Evolutionary conservation across 352 stramenopile genomes (phyloP).

Genomic region (Phytophthora ohioensis): DNA sequence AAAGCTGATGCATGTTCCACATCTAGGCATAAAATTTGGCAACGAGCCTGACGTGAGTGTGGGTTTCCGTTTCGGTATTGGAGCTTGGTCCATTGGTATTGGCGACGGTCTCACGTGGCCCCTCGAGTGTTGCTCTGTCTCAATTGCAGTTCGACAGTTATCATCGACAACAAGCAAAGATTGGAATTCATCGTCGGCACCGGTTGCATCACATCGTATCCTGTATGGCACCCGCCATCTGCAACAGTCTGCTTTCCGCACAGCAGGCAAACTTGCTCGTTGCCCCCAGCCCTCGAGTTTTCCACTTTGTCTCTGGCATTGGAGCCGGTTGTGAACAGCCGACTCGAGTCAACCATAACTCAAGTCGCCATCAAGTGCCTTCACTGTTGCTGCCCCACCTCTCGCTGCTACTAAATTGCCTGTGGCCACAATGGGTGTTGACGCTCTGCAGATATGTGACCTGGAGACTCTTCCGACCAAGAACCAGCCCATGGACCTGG

Average conservation of each 20-base stretch:
- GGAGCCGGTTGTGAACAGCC: conserved; percentile 30
- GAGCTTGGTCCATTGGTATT: background rate
- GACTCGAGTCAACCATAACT: conserved; percentile 21
- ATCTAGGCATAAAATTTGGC: background rate
- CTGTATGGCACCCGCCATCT: conserved; percentile 7
- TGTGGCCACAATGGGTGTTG: conserved; percentile 32
- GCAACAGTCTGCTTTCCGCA: conserved; percentile 15
- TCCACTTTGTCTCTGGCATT: conserved; percentile 33
- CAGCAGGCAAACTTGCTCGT: conserved; percentile 12
- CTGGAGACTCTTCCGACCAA: conserved; percentile 11
- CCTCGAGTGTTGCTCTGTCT: conserved; percentile 14
- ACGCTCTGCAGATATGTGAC: conserved; percentile 28
- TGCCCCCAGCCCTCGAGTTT: conserved; percentile 34
- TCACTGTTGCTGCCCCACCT: background rate
- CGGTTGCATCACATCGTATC: background rate
- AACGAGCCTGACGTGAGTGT: background rate
- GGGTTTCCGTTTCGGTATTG: background rate
- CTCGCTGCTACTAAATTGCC: background rate
- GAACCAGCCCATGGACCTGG: conserved; percentile 14
- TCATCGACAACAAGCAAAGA: conserved; percentile 9
- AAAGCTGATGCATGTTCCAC: too few relatives aligned
- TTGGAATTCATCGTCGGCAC: conserved; percentile 6
- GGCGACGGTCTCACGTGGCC: conserved; percentile 16
- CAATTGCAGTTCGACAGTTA: conserved; percentile 27
- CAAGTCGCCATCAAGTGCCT: conserved; percentile 6